Percentiles rank a stretch among this genome's conserved stretches.
Conservation (phyloP, 140 eudicot species). For the Cichorium intybus region DNA sequence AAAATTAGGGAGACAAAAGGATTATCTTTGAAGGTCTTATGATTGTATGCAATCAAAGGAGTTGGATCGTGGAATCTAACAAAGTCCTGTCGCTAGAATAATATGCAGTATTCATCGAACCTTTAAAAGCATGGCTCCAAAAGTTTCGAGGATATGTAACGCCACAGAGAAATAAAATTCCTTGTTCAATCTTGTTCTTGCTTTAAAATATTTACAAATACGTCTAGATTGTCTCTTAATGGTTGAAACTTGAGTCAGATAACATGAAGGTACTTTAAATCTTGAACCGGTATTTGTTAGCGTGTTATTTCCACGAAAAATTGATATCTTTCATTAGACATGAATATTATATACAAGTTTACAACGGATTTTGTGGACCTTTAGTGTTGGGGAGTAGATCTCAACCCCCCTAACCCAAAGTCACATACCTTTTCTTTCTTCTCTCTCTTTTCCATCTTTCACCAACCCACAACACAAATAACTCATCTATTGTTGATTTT, state of each 20-base stretch:
- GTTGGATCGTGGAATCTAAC: slow-evolving; percentile 7
- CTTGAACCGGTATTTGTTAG: neutral
- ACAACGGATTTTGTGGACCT: too few relatives aligned
- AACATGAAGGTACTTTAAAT: neutral
- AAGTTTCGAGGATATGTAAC: neutral
- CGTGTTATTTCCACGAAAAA: too few relatives aligned
- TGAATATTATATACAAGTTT: too few relatives aligned
- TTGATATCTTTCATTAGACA: too few relatives aligned
- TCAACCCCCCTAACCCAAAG: too few relatives aligned
- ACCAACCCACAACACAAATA: too few relatives aligned
- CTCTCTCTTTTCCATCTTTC: too few relatives aligned
- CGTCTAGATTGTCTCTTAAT: neutral
- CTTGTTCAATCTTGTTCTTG: neutral
- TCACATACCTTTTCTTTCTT: too few relatives aligned
- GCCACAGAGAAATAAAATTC: neutral
- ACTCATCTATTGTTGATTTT: too few relatives aligned
- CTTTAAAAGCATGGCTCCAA: neutral
- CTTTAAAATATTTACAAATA: too few relatives aligned
- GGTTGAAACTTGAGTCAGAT: neutral
- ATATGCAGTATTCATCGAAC: slow-evolving; percentile 15
- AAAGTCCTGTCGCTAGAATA: slow-evolving; percentile 9
- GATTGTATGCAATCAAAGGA: slow-evolving; percentile 31
- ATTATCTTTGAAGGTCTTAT: neutral
- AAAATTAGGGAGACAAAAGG: slow-evolving; percentile 14
- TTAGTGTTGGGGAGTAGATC: too few relatives aligned